Evolutionary conservation across 495 filamentous ascomycete genomes (phyloP), one percentile per base, ranked within the genome.

Genomic region (Penicillium lividum): DNA sequence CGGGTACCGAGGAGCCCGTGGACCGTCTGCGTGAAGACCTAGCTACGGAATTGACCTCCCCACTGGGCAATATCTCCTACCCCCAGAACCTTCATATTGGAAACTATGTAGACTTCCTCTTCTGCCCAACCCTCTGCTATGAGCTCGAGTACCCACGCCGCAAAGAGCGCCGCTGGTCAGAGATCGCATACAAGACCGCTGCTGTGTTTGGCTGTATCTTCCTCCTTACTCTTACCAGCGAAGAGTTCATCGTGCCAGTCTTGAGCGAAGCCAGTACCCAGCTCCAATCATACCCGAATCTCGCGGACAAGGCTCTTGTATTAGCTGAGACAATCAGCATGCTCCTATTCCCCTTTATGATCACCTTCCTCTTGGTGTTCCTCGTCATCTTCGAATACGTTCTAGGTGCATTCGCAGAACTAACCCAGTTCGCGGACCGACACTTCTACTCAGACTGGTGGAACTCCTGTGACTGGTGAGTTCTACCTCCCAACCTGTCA

Each of bases 391-490:
- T 98, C 72, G 94, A 98, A 70, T 98, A 98, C 68, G 81, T 97
- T 3, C 83, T 97, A 27, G 94, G 94, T 50, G 93, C 93, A 36
- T 97, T 95, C 66, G 94, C 92, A 9, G 94, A 98, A 72, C 69
- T 97, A 58, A 97, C 94, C 18, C 85, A 89, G 62, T 98, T 98
- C 64, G 93, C 89, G 22, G 93, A 98, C 71, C 85, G 93, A 9
- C 92, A 94, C 70, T 98, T 98, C 74, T 98, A 97, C 73, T 87
- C 88, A 28, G 93, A 98, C 78, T 98, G 93, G 93, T 98, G 93
- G 93, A 83, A 83, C 51, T 82, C 80, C 1, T 80, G 80, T 56
- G 80, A 83, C 64, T 83, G 80, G 80, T 79, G 63, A 56, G 72
- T 66, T 28, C 49, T 38, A 30, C 29, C 5, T 13, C 34, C 10